Evolutionary conservation across 257 asterid genomes (phyloP), one percentile per base, ranked within the genome.

Genomic region (Scutellaria baicalensis): DNA sequence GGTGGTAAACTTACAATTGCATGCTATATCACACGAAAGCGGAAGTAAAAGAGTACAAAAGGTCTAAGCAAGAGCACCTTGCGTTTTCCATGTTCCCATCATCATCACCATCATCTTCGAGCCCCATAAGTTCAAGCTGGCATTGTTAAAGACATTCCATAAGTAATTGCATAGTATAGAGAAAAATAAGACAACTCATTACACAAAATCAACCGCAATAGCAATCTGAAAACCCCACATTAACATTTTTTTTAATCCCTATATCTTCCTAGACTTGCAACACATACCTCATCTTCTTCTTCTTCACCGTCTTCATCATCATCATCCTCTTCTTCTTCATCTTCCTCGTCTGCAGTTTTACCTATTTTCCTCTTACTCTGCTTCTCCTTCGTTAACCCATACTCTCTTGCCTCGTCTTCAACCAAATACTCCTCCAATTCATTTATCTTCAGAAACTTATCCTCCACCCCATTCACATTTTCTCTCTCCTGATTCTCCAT

Each of bases 391-490:
- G 77, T 75, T 52, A 77, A 10, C 40, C 96, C 97, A 74, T 87
- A 93, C 73, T 89, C 96, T 74, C 84, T 81, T 6, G 83, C 95
- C 75, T 93, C 99, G 49, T 89, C 97, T 33, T 77, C 86, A 57
- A 74, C 80, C 78, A 93, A 52, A 60, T 84, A 89, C 79, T 86
- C 78, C 77, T 93, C 94, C 85, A 93, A 69, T 78, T 93, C 97
- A 33, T 87, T 81, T 58, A 89, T 86, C 81, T 93, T 93, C 78
- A 93, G 81, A 75, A 93, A 93, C 76, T 72, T 75, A 72, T 91
- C 98, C 63, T 93, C 98, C 54, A 90, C 86, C 4, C 85, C 91
- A 14, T 79, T 81, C 47, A 6, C 75, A 31, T 59, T 67, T 44
- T 71, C 68, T 69, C 33, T 38, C 44, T 69, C 79, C 5, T 68